phyloP scores from a whole-genome alignment of 2,329 filamentous ascomycete genomes.

The Graphilbum sp. region DNA sequence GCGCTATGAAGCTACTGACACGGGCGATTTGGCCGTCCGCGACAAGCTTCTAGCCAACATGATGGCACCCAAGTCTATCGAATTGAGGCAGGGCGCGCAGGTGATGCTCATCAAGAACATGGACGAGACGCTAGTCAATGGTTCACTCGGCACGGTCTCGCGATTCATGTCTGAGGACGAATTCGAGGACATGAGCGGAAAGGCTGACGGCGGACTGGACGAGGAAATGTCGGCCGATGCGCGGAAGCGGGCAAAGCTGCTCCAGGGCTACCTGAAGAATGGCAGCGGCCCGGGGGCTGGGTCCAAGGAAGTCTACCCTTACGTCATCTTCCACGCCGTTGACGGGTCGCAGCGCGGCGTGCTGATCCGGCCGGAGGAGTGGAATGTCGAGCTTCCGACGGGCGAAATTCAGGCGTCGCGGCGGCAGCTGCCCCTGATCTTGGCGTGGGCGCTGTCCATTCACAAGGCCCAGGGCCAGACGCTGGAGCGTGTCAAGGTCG shows the following conservation, averaged over 20 bases:
- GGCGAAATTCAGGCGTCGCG: conserved; percentile 86
- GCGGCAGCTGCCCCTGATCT: conserved; percentile 67
- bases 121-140: conserved; percentile 86
- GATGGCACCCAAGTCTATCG: conserved; percentile 74
- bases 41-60: conserved; percentile 74
- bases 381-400: conserved; percentile 95
- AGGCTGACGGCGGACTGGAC: neutral
- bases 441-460: conserved; percentile 93
- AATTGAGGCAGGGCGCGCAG: conserved; percentile 80
- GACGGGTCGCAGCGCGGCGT: conserved; percentile 64
- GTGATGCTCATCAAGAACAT: conserved; percentile 99
- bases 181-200: conserved; percentile 17
- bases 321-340: conserved; percentile 68
- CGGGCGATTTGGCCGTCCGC: conserved; percentile 53
- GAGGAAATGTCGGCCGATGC: conserved; percentile 22
- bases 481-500: conserved; percentile 82
- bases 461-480: conserved; percentile 98
- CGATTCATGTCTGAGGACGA: conserved; percentile 47
- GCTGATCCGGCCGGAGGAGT: conserved; percentile 72
- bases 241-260: conserved; percentile 40
- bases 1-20: conserved; percentile 59
- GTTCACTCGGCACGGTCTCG: conserved; percentile 73
- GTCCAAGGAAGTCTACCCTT: conserved; percentile 43
- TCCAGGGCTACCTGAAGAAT: conserved; percentile 24
- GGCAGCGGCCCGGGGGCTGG: conserved; percentile 2